phyloP scores from a whole-genome alignment of 345 rosid species.

The Lenwebbia sp. region DNA sequence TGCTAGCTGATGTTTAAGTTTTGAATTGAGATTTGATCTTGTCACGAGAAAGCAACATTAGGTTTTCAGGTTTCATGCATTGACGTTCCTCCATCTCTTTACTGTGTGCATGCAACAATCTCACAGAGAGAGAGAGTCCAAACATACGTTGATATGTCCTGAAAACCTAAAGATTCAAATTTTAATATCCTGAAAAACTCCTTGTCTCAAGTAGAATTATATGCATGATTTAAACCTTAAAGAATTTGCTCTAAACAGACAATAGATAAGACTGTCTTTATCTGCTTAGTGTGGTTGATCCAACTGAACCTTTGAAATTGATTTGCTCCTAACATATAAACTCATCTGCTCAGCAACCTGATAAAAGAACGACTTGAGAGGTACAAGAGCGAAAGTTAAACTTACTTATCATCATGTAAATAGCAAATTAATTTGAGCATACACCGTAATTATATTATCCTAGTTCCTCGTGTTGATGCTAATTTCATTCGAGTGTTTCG shows the following conservation, averaged over 20 bases:
- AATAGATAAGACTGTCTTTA: no score
- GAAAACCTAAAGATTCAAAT: background rate
- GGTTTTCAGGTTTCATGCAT: background rate
- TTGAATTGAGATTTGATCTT: background rate
- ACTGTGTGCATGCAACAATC: background rate
- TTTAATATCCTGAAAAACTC: background rate
- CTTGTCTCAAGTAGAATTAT: no score
- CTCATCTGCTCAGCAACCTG: no score
- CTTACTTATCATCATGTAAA: background rate
- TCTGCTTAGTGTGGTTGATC: no score
- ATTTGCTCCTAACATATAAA: no score
- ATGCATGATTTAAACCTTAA: no score
- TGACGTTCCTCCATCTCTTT: background rate
- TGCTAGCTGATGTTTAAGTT: background rate
- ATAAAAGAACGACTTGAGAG: background rate
- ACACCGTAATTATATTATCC: background rate
- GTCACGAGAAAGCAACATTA: background rate
- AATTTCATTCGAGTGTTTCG: no score
- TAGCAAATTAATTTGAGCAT: background rate
- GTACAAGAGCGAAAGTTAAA: background rate
- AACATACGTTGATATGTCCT: background rate
- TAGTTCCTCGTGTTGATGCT: no score
- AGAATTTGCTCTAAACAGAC: no score
- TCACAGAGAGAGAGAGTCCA: background rate
- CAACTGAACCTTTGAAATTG: no score